These are phyloP conservation scores for Heritiera littoralis DNA, from an alignment of 345 rosid species.

Conservation along the genomic window DNA sequence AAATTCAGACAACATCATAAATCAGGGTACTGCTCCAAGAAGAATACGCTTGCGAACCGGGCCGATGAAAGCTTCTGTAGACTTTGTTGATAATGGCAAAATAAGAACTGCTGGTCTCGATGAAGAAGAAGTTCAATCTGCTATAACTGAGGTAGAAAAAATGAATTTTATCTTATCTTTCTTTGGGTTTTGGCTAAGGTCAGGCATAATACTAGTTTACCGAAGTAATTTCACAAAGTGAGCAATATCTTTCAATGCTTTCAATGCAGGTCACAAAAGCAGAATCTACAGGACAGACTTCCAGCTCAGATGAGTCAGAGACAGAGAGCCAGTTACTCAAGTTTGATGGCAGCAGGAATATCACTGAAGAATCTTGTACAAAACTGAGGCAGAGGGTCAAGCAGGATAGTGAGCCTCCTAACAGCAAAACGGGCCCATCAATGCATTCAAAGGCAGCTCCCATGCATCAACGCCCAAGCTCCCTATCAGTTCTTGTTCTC, in stretches of 20 bases:
- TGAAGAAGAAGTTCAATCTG: conserved; percentile 48
- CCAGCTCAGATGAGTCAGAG: conserved; percentile 18
- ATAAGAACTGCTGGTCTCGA: conserved; percentile 24
- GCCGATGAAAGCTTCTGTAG: conserved; percentile 10
- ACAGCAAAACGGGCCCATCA: conserved; percentile 15
- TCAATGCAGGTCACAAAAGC: conserved; percentile 37
- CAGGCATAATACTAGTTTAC: not conserved
- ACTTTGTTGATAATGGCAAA: conserved; percentile 8
- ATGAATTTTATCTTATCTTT: not conserved
- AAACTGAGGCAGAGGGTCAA: conserved; percentile 34
- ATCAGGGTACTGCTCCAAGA: conserved; percentile 68
- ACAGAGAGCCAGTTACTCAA: conserved; percentile 16
- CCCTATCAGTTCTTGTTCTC: conserved; percentile 15
- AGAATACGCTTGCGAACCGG: conserved; percentile 53
- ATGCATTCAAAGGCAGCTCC: conserved; percentile 6
- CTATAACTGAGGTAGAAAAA: conserved; percentile 43
- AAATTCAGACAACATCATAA: conserved; percentile 23
- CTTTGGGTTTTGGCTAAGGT: not conserved
- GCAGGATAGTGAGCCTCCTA: conserved; percentile 16
- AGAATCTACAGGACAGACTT: conserved; percentile 22
- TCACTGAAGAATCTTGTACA: conserved; percentile 21
- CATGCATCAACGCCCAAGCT: not conserved
- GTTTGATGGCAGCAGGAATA: conserved; percentile 23
- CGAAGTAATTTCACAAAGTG: not conserved
- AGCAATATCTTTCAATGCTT: conserved; percentile 2